Base-by-base conservation (phyloP, 2,329 filamentous ascomycete species). In the Aureobasidium sp. region DNA sequence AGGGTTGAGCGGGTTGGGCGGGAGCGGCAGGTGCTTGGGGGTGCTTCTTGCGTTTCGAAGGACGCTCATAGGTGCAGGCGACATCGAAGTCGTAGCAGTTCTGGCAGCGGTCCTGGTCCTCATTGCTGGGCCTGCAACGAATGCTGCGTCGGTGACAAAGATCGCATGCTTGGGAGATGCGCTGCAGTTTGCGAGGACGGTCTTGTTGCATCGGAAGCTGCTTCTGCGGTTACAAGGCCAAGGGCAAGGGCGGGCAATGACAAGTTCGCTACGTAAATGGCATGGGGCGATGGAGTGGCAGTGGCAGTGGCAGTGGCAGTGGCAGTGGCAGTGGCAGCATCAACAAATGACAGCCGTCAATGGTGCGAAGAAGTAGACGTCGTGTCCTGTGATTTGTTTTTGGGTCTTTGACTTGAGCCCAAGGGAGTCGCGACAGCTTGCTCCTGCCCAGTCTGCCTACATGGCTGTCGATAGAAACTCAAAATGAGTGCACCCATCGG, bases 71-170 rank as follows among this genome's bases (percentile, higher is more conserved):
- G 15, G 77, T 80, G 67, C 79, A 82, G n/a, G 71, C 67, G 50
- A 79, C 74, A 53, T 73, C 75, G 66, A 81, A 82, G 64, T 81
- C 77, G 29, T 72, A 70, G 68, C 79, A 81, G 57, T 79, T 82
- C 68, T 80, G 77, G 67, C 80, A 81, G 59, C 74, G 70, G 35
- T 69, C 57, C 17, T 68, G 64, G 66, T 75, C 70, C 49, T 74
- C 72, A 7, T 67, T 67, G 62, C 70, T 73, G 17, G 70, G 72
- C 49, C 70, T 70, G 66, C 79, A 81, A 60, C 76, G 73, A 22
- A 80, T 79, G 66, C 75, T 77, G 42, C 78, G 72, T 61, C 73
- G 68, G 67, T 82, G 78, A 68, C 81, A 82, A 67, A 79, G 78
- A 68, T 82, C 80, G 68, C 72, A 74, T 17, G 72, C 72, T 60